A percentile compares a stretch with the other conserved stretches of the same genome.
phyloP scores from a whole-genome alignment of 164 flowering plant genomes.

The Aristolochia fimbriata region DNA sequence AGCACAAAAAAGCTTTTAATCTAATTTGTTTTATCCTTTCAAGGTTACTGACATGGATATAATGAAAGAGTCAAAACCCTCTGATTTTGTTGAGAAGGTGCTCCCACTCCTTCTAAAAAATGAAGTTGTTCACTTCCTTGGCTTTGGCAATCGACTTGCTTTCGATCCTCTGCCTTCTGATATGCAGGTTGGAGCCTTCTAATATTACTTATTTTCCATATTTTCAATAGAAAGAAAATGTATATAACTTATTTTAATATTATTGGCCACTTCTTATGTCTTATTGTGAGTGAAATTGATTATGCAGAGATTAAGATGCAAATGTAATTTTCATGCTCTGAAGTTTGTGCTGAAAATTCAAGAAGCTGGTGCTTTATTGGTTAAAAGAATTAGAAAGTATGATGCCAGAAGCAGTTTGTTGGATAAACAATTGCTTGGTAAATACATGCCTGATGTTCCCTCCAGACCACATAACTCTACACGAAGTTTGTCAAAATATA shows the following conservation, averaged over 20 bases:
- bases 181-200: constrained; percentile 49
- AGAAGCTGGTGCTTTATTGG: constrained; percentile 50
- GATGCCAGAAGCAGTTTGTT: constrained; percentile 27
- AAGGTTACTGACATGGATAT: constrained; percentile 48
- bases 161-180: constrained; percentile 77
- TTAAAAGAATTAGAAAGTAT: constrained; percentile 56
- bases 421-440: constrained; percentile 68
- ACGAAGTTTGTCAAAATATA: constrained; percentile 41
- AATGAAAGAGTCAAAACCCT: constrained; percentile 73
- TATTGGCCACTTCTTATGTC: too few relatives aligned
- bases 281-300: background rate
- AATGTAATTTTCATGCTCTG: constrained; percentile 92
- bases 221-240: too few relatives aligned
- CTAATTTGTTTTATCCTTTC: too few relatives aligned
- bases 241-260: too few relatives aligned
- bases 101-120: constrained; percentile 60
- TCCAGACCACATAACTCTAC: constrained; percentile 14
- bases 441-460: constrained; percentile 31
- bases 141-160: constrained; percentile 90
- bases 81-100: constrained; percentile 39
- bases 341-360: constrained; percentile 87
- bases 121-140: constrained; percentile 81
- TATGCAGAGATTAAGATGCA: constrained; percentile 79
- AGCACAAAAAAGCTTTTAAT: too few relatives aligned
- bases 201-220: background rate